phyloP scores from a whole-genome alignment of 352 stramenopile genomes.

The Phytophthora pseudosyringae region DNA sequence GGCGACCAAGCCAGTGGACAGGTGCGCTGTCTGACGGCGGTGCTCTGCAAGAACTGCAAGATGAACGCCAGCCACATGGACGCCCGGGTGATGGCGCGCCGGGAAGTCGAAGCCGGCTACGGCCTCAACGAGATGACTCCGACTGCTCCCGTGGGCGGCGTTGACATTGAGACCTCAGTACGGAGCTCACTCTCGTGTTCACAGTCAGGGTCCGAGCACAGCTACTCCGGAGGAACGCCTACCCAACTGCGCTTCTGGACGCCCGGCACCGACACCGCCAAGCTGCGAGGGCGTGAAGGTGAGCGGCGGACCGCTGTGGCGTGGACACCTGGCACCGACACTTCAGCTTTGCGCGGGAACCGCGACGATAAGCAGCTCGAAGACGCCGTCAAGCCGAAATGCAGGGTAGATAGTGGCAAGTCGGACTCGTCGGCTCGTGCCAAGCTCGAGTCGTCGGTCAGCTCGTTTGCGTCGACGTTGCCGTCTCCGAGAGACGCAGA shows the following conservation, averaged over 20 bases:
- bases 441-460: neutral
- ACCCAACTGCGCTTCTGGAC: slow-evolving; percentile 32
- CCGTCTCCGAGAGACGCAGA: slow-evolving; percentile 24
- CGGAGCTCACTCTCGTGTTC: slow-evolving; percentile 8
- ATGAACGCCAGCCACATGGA: slow-evolving; percentile 32
- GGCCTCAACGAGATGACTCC: slow-evolving; percentile 12
- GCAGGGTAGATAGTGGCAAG: slow-evolving; percentile 18
- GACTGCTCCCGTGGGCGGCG: neutral
- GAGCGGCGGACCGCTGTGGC: neutral
- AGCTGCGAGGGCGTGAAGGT: slow-evolving; percentile 2
- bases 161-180: neutral
- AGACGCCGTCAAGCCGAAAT: slow-evolving; percentile 16
- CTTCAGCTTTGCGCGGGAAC: neutral
- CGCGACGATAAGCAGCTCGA: slow-evolving; percentile 1
- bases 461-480: slow-evolving; percentile 29
- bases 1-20: slow-evolving; percentile 12
- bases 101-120: slow-evolving; percentile 18
- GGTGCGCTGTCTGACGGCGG: slow-evolving; percentile 32
- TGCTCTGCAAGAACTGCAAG: slow-evolving; percentile 70
- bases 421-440: neutral
- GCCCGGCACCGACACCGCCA: slow-evolving; percentile 13
- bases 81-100: slow-evolving; percentile 32
- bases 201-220: slow-evolving; percentile 16
- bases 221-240: slow-evolving; percentile 1
- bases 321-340: slow-evolving; percentile 14